A percentile compares a stretch with the other conserved stretches of the same genome.
phyloP scores from a whole-genome alignment of 768 basidiomycete species.

The Mycena galericulata region DNA sequence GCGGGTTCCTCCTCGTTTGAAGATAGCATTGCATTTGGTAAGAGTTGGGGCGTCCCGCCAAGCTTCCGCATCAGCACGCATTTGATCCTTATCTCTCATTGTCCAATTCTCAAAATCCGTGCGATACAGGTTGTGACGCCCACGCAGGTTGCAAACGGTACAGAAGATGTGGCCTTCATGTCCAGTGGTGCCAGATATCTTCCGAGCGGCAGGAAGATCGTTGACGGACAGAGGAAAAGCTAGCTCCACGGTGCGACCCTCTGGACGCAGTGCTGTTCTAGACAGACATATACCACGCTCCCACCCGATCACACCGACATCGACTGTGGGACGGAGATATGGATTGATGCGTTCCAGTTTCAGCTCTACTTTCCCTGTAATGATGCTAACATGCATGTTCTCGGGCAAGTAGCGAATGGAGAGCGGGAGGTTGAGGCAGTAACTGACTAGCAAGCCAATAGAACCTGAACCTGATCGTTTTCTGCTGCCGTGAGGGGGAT shows the following conservation, averaged over 20 bases:
- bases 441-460: constrained; percentile 5
- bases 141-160: constrained; percentile 36
- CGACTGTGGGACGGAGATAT: constrained; percentile 8
- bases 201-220: constrained; percentile 42
- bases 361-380: not conserved
- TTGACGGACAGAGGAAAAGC: constrained; percentile 17
- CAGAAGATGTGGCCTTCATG: constrained; percentile 38
- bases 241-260: not conserved
- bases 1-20: constrained; percentile 27
- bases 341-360: not conserved
- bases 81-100: not conserved
- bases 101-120: constrained; percentile 24
- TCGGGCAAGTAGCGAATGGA: constrained; percentile 2
- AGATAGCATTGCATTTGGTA: constrained; percentile 4
- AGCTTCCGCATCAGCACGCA: constrained; percentile 23
- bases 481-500: not conserved
- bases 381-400: not conserved
- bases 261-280: not conserved
- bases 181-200: constrained; percentile 34
- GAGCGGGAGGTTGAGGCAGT: constrained; percentile 1
- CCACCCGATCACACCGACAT: not conserved
- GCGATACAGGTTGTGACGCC: constrained; percentile 2
- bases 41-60: constrained; percentile 22
- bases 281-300: not conserved
- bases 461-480: not conserved